Conservation (phyloP, 768 basidiomycete species). For the Ramaria sp. region DNA sequence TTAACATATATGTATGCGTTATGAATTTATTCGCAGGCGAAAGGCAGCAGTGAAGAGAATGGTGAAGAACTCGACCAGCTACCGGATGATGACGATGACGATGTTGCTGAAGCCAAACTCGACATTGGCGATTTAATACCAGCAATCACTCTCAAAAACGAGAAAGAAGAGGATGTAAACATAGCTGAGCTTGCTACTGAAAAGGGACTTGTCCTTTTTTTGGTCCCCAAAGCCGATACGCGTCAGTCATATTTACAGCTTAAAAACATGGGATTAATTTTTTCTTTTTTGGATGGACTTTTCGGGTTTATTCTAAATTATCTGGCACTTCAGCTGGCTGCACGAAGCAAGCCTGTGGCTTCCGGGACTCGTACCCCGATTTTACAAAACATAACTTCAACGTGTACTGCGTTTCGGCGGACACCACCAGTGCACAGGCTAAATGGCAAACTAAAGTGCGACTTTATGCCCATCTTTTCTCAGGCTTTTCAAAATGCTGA, state of each 20-base stretch:
- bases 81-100: conserved; percentile 15
- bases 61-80: conserved; percentile 12
- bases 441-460: conserved; percentile 83
- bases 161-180: conserved; percentile 72
- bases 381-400: conserved; percentile 58
- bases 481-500: not conserved
- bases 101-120: conserved; percentile 24
- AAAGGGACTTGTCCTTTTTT: conserved; percentile 70
- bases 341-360: conserved; percentile 88
- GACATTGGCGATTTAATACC: conserved; percentile 71
- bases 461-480: conserved; percentile 1
- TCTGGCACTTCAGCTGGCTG: conserved; percentile 54
- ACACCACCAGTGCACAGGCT: conserved; percentile 58
- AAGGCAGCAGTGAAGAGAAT: conserved; percentile 5
- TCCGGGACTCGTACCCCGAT: conserved; percentile 72
- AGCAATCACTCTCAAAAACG: conserved; percentile 67
- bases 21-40: conserved; percentile 1
- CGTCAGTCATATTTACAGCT: conserved; percentile 34
- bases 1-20: not conserved
- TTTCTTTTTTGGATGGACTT: not conserved
- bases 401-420: conserved; percentile 80
- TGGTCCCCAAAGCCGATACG: conserved; percentile 80
- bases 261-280: not conserved
- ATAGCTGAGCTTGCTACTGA: conserved; percentile 52
- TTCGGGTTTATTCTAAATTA: not conserved